Base-by-base conservation (phyloP, 2,329 filamentous ascomycete species). In the Alternaria metachromatica region DNA sequence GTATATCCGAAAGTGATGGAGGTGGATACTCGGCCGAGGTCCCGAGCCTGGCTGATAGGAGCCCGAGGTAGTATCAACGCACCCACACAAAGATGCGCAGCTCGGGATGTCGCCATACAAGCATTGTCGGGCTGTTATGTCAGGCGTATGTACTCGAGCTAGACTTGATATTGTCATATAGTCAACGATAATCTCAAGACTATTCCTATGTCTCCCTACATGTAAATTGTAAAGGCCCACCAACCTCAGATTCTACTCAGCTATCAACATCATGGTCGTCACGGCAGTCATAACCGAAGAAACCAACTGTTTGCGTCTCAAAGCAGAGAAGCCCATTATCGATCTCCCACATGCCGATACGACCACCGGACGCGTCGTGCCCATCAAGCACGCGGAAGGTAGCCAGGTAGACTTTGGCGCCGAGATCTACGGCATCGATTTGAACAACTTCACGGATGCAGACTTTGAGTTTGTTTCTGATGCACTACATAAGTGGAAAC, bases 401-500 rank as follows among this genome's bases (percentile, higher is more conserved):
- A 65, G 63, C 48, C 28, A 33, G 12, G 60, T 63, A 5, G 60
- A 65, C 53, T 65, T 65, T 45, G 63, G 63, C 12, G 63, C 60
- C 10, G 55, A 65, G 25, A 33, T 65, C 23, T 65, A 65, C 28
- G 63, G 63, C 25, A 65, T 65, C 41, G 63, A 65, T 20, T 46
- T 65, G 60, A 65, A 65, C 46, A 60, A 60, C 15, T 65, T 65
- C 37, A 63, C 63, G 5, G 60, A 63, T 54, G 63, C 63, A 7
- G 63, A 65, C 28, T 65, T 65, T 28, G 55, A 60, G 7, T 63
- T 60, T 13, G 63, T 65, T 11, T 63, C 59, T 1, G 56, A 65
- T 60, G 60, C 63, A 0, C 26, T 65, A 4, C 60, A 60, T 10
- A 63, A 53, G 33, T 46, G 62, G 55, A 65, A 65, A 28, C 20